Base-by-base conservation (phyloP, 1,139 yeast genomes). In the Yamadazyma atmosphaerica region DNA sequence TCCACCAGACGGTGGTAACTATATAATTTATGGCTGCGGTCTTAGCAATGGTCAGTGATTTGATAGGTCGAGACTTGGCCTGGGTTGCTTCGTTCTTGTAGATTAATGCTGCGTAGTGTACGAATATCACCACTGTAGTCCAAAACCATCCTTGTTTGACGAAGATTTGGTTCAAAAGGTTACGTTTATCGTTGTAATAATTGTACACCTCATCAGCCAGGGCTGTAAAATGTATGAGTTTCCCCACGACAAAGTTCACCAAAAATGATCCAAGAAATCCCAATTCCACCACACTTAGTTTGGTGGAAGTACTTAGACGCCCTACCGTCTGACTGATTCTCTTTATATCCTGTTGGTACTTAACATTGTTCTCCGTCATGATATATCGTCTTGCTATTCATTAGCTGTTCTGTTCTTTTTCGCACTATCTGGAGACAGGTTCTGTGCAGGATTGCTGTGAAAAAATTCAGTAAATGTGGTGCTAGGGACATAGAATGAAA, bases 61-160 rank as follows among this genome's bases (percentile, higher is more conserved):
- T 36, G 42, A 15, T 40, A 40, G 5, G 35, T 25, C 17, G 31
- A n/a, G n/a, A n/a, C 41, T 14, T 26, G 7, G 8, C 6, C 3
- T 32, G 13, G 3, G 35, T 15, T 4, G 44, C 27, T 26, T 33
- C 38, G n/a, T 39, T 30, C 24, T 39, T 36, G 13, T 33, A 39
- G 2, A 52, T 13, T 2, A 54, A 21, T n/a, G 45, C 27, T 2
- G 42, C 53, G 42, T 69, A 70, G 44, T 68, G 71, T 5, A 50
- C 37, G 1, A 53, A 41, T 6, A 71, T 47, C 13, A 50, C 56
- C 3, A 63, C 16, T 0, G 89, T 74, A 1, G 96, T 89, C 98
- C 98, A 92, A 12, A 80, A 73, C 98, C 98, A 92, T 2, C 97
- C 98, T 30, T 72, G 72, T 54, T 92, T 92, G 32, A 90, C 96